Evolutionary conservation across 2,329 filamentous ascomycete species (phyloP), one percentile per base, ranked within the genome.

Genomic region (Fusarium concolor): DNA sequence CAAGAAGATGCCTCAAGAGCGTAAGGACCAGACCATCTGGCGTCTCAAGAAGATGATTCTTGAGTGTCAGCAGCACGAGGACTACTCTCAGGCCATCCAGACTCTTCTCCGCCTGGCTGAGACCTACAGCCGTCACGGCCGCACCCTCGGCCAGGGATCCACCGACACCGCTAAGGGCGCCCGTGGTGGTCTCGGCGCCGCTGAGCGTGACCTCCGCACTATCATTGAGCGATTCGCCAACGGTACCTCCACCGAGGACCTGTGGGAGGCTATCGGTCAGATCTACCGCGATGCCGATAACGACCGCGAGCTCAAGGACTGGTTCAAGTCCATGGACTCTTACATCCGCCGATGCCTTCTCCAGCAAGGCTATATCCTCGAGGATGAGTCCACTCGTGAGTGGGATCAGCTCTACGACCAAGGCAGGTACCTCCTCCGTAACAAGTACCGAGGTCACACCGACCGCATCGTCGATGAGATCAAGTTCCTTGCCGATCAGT

Each of bases 11-110:
- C 94, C 96, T 2, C 83, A 95, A 80, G 94, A 98, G 79, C 93
- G 96, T 62, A 93, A 94, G 63, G 94, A 98, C 10, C 94, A 97
- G 84, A 90, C 90, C 56, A 90, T 97, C 74, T 97, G 90, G 87
- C 92, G 96, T 37, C 82, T 99, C 71, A 99, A 89, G 89, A 98
- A 98, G 88, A 97, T 98, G 92, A 83, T 99, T 38, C 89, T 97
- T 44, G 96, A 99, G 81, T 94, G 97, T 74, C 96, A 99, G 82
- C 92, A 95, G 57, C 96, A 98, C 76, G 88, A 92, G 60, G 95
- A 99, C 75, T 99, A 98, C 80, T 90, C 94, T 72, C 87, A 92
- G 79, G 96, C 96, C n/a, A 90, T 99, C 67, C 89, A 94, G 74
- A 96, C 95, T 5, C 84, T 99, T 8, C 86, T 99, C 29, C 84